Conservation (phyloP, 306 rosid species). For the Pyrus pyrifolia region DNA sequence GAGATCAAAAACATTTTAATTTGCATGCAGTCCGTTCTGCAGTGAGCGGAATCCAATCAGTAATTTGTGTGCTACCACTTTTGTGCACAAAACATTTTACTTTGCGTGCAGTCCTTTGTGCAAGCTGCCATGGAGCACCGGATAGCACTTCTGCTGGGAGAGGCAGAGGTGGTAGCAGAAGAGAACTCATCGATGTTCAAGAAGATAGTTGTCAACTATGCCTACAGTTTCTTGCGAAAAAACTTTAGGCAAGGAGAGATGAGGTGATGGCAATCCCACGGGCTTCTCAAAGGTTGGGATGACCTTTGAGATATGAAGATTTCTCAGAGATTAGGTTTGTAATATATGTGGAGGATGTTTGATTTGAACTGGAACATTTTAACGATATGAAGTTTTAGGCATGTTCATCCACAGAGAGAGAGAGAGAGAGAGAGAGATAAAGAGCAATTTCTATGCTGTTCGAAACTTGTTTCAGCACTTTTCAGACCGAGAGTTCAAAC, state of each 20-base stretch:
- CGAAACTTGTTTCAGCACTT: too few relatives aligned
- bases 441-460: too few relatives aligned
- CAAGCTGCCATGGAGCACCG: conserved; percentile 52
- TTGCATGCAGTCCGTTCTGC: conserved; percentile 56
- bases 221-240: conserved; percentile 52
- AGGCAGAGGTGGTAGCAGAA: conserved; percentile 46
- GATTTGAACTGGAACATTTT: too few relatives aligned
- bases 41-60: conserved; percentile 43
- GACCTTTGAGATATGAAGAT: conserved; percentile 31
- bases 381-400: too few relatives aligned
- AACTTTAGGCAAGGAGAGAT: conserved; percentile 59
- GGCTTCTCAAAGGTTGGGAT: conserved; percentile 60
- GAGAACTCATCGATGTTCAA: conserved; percentile 53
- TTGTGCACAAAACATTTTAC: too few relatives aligned
- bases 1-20: too few relatives aligned
- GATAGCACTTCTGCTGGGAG: conserved; percentile 32
- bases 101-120: conserved; percentile 39
- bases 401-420: too few relatives aligned
- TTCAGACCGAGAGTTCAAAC: too few relatives aligned
- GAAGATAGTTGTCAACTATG: conserved; percentile 54
- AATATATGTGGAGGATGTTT: too few relatives aligned
- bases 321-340: too few relatives aligned
- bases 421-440: too few relatives aligned
- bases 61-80: too few relatives aligned
- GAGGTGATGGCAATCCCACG: conserved; percentile 38